Conservation (phyloP, 2,329 filamentous ascomycete genomes). For the Didymella exigua region DNA sequence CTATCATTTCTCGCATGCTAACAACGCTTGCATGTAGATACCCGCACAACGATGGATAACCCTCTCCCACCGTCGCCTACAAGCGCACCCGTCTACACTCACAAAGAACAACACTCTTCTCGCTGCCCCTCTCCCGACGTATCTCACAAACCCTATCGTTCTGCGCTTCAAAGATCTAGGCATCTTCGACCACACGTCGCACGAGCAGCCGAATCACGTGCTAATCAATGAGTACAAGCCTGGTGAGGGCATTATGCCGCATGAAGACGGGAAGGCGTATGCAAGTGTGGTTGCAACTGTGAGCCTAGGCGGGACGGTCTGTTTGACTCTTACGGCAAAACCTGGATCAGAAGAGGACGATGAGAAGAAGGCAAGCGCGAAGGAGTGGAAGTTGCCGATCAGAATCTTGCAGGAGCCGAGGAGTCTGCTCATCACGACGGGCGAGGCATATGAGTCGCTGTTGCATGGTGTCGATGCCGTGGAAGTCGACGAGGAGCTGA, state of each 20-base stretch:
- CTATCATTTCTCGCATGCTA: no score
- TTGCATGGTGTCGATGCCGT: slow-evolving; percentile 76
- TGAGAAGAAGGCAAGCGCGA: not conserved
- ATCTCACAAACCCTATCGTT: slow-evolving; percentile 74
- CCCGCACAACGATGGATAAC: slow-evolving; percentile 74
- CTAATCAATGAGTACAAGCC: slow-evolving; percentile 90
- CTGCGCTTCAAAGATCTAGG: slow-evolving; percentile 57
- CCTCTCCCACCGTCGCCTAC: slow-evolving; percentile 85
- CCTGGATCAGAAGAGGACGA: not conserved
- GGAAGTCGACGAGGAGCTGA: slow-evolving; percentile 68
- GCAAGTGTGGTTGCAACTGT: slow-evolving; percentile 88
- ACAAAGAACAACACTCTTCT: slow-evolving; percentile 74
- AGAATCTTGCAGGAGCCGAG: slow-evolving; percentile 82
- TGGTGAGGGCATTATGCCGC: slow-evolving; percentile 94
- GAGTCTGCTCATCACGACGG: slow-evolving; percentile 75
- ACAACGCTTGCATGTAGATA: slow-evolving; percentile 40
- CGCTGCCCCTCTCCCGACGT: slow-evolving; percentile 73
- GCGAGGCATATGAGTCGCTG: slow-evolving; percentile 69
- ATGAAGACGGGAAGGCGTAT: slow-evolving; percentile 91
- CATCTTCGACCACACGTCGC: slow-evolving; percentile 69
- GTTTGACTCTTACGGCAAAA: slow-evolving; percentile 72
- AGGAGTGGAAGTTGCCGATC: slow-evolving; percentile 28
- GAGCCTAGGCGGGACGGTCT: slow-evolving; percentile 77
- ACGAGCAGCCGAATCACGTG: slow-evolving; percentile 83
- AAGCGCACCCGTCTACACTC: slow-evolving; percentile 87